Conservation (phyloP, 441 rosid species). For the Mallotus repandus region DNA sequence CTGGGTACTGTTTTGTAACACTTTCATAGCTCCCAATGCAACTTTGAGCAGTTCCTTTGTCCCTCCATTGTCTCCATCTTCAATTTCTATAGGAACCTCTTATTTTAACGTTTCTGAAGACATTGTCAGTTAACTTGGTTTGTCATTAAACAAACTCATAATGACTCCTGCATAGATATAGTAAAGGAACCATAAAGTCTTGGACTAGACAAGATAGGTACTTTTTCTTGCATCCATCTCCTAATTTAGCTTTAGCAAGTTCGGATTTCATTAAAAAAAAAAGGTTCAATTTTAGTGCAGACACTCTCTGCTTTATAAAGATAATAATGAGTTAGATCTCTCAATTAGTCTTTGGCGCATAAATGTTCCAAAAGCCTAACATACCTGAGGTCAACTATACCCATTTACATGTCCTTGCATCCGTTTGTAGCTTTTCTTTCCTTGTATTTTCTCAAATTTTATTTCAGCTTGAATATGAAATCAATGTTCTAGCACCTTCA, state of each 20-base stretch:
- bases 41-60: constrained; percentile 21
- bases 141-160: background rate
- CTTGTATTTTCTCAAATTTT: background rate
- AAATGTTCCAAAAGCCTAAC: background rate
- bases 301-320: too few species aligned
- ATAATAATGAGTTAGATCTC: background rate
- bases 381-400: background rate
- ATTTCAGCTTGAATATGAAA: constrained; percentile 38
- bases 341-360: background rate
- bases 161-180: constrained; percentile 26
- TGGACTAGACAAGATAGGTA: background rate
- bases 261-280: background rate
- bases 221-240: too few species aligned
- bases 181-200: constrained; percentile 17
- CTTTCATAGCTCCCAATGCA: constrained; percentile 32
- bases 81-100: background rate
- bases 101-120: constrained; percentile 17
- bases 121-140: background rate
- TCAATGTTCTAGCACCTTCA: constrained; percentile 39
- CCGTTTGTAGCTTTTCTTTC: background rate
- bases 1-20: constrained; percentile 18
- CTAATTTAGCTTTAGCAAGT: too few species aligned
- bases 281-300: too few species aligned
- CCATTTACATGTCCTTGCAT: background rate
- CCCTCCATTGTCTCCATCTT: background rate